Evolutionary conservation across 1,284 basidiomycete genomes (phyloP).

Genomic region (Moesziomyces globuligerus): DNA sequence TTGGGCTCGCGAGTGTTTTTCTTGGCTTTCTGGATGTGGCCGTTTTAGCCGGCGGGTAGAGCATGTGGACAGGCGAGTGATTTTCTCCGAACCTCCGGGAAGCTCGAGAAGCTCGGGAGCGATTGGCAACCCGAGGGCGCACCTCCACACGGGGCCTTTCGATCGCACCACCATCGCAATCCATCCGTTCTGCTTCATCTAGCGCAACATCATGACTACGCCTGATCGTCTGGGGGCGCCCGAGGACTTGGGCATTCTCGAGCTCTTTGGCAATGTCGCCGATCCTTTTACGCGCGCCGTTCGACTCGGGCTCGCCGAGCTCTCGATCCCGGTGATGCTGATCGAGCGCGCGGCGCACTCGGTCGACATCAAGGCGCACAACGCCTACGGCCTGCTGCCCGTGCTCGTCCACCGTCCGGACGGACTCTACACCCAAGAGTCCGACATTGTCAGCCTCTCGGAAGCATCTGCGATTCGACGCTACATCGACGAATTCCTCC

Average conservation of each 20-base stretch:
- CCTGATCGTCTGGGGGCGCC: constrained; percentile 25
- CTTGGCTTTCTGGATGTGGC: no score
- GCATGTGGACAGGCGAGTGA: no score
- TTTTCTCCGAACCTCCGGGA: no score
- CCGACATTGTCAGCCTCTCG: constrained; percentile 27
- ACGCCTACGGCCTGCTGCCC: constrained; percentile 37
- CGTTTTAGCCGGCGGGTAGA: no score
- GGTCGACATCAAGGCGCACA: constrained; percentile 22
- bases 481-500: constrained; percentile 41
- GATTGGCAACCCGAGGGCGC: no score
- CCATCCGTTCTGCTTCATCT: neutral
- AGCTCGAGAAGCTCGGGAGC: no score
- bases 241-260: constrained; percentile 38
- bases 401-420: constrained; percentile 38
- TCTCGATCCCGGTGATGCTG: constrained; percentile 31
- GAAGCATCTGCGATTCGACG: constrained; percentile 37
- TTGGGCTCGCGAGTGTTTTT: no score
- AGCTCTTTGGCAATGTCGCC: constrained; percentile 22
- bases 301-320: constrained; percentile 28
- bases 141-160: no score
- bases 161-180: constrained; percentile 1
- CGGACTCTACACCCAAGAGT: constrained; percentile 27
- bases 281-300: constrained; percentile 43
- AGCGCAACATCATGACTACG: constrained; percentile 22
- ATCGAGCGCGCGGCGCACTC: constrained; percentile 22